Base-by-base conservation (phyloP, 805 yeast species). In the Yamadazyma kitorensis region DNA sequence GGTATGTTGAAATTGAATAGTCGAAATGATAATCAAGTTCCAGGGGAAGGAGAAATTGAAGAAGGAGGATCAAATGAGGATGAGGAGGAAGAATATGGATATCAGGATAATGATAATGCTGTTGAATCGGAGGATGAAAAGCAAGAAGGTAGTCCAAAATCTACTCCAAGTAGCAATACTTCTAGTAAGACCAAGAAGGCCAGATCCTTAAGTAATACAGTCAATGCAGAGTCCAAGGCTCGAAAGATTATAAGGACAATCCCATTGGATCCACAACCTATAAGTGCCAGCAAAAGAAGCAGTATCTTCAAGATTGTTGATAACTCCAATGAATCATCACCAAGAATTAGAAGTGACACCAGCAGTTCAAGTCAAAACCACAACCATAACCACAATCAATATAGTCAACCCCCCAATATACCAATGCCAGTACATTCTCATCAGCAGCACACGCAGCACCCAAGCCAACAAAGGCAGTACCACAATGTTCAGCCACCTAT, bases 201-300 rank as follows among this genome's bases (percentile, higher is more conserved):
- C 17, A 61, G 84, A 44, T 63, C 78, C 3, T 54, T 80, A 9
- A 75, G 83, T 2, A 72, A 65, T 34, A 69, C 76, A 4, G 61
- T 70, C 24, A 73, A 82, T 51, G 85, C 86, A 1, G 91, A 81
- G 50, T 71, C 76, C 17, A 75, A 80, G 29, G 93, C 91, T 1
- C 68, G 93, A 43, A 77, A 73, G 51, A 81, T 85, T 42, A 85
- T 85, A 29, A 72, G 78, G 30, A 85, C 89, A 0, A 80, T 85
- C 45, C 95, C 95, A 2, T 61, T 85, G 43, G 95, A 85, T 54
- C 95, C 95, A 0, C 81, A 76, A 34, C 95, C 95, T 4, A 85
- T 85, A 19, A 57, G 77, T 3, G 49, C 41, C 11, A 37, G 54
- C 14, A 61, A 59, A 40, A 47, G 70, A 40, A 59, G 68, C 40